Base-by-base conservation (phyloP, 2,329 filamentous ascomycete species). In the Penicillium aurantiogriseum region DNA sequence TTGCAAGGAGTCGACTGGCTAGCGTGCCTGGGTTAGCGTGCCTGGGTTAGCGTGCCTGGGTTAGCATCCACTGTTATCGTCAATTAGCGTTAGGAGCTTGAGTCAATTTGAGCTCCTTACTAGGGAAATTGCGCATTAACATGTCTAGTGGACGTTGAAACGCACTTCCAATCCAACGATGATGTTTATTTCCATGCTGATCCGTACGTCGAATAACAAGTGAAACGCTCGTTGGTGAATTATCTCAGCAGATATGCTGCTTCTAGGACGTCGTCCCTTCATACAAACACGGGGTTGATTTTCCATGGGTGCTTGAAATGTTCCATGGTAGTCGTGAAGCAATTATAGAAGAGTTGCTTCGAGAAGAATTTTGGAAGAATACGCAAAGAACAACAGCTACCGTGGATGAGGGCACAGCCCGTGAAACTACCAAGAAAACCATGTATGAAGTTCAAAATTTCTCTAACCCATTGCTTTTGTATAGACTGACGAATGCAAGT, bases 391-490 rank as follows among this genome's bases (percentile, higher is more conserved):
- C 21, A 15, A 17, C 11, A 36, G 15, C 35, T 53, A 47, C 19
- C 33, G 27, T 21, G 27, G 33, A 39, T 13, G 5, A 27, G 13
- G 21, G 19, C 9, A 53, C 7, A 9, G 21, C 9, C 15, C 3
- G 3, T 27, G 8, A 49, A 40, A 42, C 15, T 19, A 52, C 7
- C n/a, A 39, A 31, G 13, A 25, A 45, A 46, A 47, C 29, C 35
- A 15, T 46, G 33, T 23, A 33, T 44, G 44, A 51, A 38, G 36
- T 43, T 39, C 38, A 53, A 59, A 66, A 56, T 61, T 59, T 64
- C 61, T 64, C 61, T 64, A 64, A 65, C 64, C 66, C 63, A 63
- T 65, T 66, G 67, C 65, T 69, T 68, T 67, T 68, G 63, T 67
- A 62, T 64, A 58, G 60, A 62, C 61, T 65, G 65, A 67, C 60